These are phyloP conservation scores for Heritiera fomes DNA, from an alignment of 345 rosid genomes.

Conservation along the genomic window DNA sequence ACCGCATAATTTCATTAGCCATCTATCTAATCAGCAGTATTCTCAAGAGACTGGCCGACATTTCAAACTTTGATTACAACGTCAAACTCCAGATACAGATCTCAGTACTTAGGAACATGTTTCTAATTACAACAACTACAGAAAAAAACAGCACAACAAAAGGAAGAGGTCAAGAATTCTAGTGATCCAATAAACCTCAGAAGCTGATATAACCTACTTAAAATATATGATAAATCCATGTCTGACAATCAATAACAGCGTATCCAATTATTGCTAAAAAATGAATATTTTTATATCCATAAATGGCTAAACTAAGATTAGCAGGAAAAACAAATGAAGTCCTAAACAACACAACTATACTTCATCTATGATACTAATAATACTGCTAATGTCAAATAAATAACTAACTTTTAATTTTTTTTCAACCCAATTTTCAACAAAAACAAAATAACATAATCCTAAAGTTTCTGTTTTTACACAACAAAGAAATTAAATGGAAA, in stretches of 20 bases:
- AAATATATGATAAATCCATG: neutral
- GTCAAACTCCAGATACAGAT: neutral
- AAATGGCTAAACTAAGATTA: neutral
- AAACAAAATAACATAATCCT: slow-evolving; percentile 8
- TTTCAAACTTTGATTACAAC: neutral
- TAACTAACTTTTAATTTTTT: neutral
- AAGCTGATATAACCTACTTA: neutral
- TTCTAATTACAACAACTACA: neutral
- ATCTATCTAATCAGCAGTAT: neutral
- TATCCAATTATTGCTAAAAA: neutral
- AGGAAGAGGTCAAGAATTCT: neutral
- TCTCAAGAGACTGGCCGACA: neutral
- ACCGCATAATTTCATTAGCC: neutral
- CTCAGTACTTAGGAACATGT: neutral
- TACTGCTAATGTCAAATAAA: neutral
- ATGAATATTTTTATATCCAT: neutral
- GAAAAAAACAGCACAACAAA: neutral
- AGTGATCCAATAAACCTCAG: neutral
- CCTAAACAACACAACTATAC: neutral
- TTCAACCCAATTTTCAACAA: slow-evolving; percentile 6
- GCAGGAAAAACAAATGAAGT: neutral
- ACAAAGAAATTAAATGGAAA: neutral
- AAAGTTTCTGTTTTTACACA: slow-evolving; percentile 11
- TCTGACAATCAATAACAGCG: neutral
- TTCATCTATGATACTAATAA: neutral